Evolutionary conservation across 805 yeast genomes (phyloP).

Genomic region (Suhomyces faveliae): DNA sequence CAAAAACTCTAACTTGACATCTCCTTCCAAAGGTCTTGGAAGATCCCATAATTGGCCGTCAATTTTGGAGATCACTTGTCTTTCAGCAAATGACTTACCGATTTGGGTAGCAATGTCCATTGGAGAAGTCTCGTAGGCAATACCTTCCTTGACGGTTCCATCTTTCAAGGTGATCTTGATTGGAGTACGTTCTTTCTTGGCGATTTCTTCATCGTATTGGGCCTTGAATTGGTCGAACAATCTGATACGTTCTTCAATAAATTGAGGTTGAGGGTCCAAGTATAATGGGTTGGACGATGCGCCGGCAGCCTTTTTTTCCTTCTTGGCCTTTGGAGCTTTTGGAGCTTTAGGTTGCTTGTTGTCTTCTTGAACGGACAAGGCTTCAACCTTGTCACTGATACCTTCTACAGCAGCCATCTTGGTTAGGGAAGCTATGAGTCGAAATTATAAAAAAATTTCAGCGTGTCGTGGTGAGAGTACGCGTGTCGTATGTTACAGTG

Average conservation of each 20-base stretch:
- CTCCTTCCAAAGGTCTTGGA: constrained; percentile 85
- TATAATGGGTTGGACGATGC: constrained; percentile 32
- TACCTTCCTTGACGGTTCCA: constrained; percentile 75
- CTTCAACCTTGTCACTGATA: constrained; percentile 48
- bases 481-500: not conserved
- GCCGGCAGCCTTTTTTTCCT: constrained; percentile 42
- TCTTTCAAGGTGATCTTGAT: constrained; percentile 84
- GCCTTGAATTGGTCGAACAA: constrained; percentile 79
- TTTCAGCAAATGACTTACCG: constrained; percentile 84
- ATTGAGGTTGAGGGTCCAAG: constrained; percentile 79
- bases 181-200: constrained; percentile 54
- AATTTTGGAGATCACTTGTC: constrained; percentile 88
- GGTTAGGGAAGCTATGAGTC: not conserved
- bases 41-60: constrained; percentile 89
- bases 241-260: constrained; percentile 73
- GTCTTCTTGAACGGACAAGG: constrained; percentile 35
- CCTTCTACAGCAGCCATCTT: constrained; percentile 16
- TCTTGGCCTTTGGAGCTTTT: constrained; percentile 19
- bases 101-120: constrained; percentile 78
- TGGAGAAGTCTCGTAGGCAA: constrained; percentile 89
- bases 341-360: constrained; percentile 11
- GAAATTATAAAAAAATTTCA: not conserved
- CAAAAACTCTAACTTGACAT: constrained; percentile 68
- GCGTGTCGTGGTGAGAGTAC: not conserved
- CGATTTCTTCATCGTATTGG: constrained; percentile 70